Base-by-base conservation (phyloP, 768 basidiomycete genomes). In the Coprinopsis sp. region DNA sequence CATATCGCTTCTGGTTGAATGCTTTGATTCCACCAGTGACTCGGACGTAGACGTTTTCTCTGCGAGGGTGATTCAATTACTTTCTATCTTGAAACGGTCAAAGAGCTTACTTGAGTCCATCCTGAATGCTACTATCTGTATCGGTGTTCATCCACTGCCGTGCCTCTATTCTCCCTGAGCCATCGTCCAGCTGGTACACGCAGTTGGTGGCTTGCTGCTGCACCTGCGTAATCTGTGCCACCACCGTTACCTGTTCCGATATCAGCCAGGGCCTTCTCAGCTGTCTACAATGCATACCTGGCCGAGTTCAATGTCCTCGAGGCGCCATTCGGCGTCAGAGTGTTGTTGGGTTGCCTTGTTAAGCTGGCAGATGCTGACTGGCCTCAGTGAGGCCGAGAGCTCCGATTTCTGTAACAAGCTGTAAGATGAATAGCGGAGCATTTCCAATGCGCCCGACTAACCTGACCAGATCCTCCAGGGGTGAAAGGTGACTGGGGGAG, bases 311-410 rank as follows among this genome's bases (percentile, higher is more conserved):
- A 74, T 66, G 23, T 82, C 86, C 48, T 92, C 92, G 27, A 98
- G 71, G 49, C 73, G 73, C 82, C 91, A 96, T 48, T 94, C 91
- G 2, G 89, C 85, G 54, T 97, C 94, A 1, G 85, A 73, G 59
- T 95, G 90, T 4, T 83, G 74, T 69, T 94, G 92, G n/a, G 68
- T 73, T 2, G 93, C 87, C 54, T 78, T 76, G 28, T 71, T 60
- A 36, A 96, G 72, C 59, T 95, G 92, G 42, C 79, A 74, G 55
- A 87, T 76, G 3, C 86, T 91, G 41, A 91, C 76, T 3, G 91
- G 90, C 28, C 91, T 74, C 19, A 67, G 16, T 49, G 61, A 71
- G 42, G 70, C 66, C 1, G 70, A 63, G 27, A 66, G 56, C 50
- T 72, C 71, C 36, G 61, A 65, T 53, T 60, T 68, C 68, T 71